phyloP scores from a whole-genome alignment of 2,329 filamentous ascomycete species.

The Monilinia vaccinii-corymbosi region DNA sequence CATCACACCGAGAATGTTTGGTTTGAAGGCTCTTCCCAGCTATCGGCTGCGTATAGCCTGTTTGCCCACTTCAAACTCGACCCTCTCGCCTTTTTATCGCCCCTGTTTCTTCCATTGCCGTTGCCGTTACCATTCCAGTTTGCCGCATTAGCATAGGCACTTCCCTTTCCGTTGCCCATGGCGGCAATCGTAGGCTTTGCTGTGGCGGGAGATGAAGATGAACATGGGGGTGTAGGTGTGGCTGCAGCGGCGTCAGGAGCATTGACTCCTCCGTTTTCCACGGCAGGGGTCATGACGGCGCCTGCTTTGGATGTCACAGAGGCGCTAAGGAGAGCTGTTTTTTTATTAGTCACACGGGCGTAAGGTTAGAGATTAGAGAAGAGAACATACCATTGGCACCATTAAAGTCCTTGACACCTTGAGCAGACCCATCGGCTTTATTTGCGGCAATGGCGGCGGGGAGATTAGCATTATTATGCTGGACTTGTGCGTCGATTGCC shows the following conservation, averaged over 20 bases:
- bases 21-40: slow-evolving; percentile 1
- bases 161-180: not conserved
- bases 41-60: not conserved
- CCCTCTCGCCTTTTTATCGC: not conserved
- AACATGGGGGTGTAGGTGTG: not conserved
- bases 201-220: not conserved
- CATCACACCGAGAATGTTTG: not conserved
- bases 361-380: not conserved
- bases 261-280: not conserved
- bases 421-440: slow-evolving; percentile 32
- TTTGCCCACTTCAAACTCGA: not conserved
- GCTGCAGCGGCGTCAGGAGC: not conserved
- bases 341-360: not conserved
- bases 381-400: slow-evolving; percentile 23
- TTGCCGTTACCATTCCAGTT: not conserved
- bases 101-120: not conserved
- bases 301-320: slow-evolving; percentile 5
- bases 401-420: slow-evolving; percentile 28
- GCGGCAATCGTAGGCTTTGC: not conserved
- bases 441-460: slow-evolving; percentile 37
- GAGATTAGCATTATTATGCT: slow-evolving; percentile 43
- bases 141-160: not conserved
- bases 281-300: not conserved
- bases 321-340: slow-evolving; percentile 1
- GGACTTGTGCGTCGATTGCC: slow-evolving; percentile 39